These are phyloP conservation scores for Psilocybe cyanescens DNA, from an alignment of 768 basidiomycete genomes.

Conservation along the genomic window DNA sequence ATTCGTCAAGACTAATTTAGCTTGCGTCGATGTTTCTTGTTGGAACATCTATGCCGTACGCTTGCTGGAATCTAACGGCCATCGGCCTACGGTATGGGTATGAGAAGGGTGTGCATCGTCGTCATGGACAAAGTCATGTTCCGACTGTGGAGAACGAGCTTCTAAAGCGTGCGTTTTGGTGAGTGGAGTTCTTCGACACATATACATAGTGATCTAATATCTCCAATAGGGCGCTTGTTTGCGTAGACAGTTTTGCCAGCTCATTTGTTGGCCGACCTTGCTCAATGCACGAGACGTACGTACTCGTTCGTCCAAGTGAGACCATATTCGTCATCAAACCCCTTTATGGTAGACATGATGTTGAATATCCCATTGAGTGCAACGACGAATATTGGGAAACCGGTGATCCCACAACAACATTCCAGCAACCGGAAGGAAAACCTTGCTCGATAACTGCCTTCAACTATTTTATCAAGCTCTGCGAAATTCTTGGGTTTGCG, in stretches of 20 bases:
- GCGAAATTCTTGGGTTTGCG: conserved; percentile 63
- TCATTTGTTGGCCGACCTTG: conserved; percentile 68
- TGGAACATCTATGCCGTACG: conserved; percentile 53
- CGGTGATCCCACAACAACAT: conserved; percentile 47
- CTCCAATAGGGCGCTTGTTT: conserved; percentile 31
- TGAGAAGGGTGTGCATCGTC: conserved; percentile 67
- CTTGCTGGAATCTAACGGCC: conserved; percentile 58
- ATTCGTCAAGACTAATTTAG: conserved; percentile 17
- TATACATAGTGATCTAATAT: no score
- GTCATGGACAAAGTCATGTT: conserved; percentile 34
- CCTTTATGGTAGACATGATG: conserved; percentile 53
- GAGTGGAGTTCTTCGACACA: background rate
- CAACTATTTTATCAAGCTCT: conserved; percentile 54
- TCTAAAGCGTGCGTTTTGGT: conserved; percentile 66
- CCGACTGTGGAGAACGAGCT: conserved; percentile 55
- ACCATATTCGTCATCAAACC: background rate
- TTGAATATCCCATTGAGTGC: conserved; percentile 66
- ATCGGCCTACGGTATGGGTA: conserved; percentile 65
- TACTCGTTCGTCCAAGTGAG: conserved; percentile 20
- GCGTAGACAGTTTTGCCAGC: conserved; percentile 37
- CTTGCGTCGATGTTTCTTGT: conserved; percentile 36
- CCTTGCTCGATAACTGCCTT: conserved; percentile 60
- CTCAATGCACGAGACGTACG: conserved; percentile 70
- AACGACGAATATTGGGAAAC: conserved; percentile 52
- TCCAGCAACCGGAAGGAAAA: conserved; percentile 65